A percentile compares a stretch with the other conserved stretches of the same genome.
Evolutionary conservation across 2,329 filamentous ascomycete species (phyloP).

Genomic region (Chrysosphaeria jannelii): DNA sequence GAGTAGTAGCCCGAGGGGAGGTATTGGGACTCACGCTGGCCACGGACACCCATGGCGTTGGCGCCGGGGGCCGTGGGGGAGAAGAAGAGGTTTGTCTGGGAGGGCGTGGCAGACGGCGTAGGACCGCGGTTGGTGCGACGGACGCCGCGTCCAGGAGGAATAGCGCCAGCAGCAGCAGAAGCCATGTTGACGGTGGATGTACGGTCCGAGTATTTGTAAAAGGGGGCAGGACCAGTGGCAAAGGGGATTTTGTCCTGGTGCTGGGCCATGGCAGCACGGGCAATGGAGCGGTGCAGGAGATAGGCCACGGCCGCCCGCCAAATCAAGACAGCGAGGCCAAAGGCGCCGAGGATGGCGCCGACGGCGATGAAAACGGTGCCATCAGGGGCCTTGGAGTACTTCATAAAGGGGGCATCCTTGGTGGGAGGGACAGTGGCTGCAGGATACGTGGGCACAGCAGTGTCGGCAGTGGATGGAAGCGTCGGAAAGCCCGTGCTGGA

Average conservation of each 20-base stretch:
- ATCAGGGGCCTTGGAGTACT: slow-evolving; percentile 55
- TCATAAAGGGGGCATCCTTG: slow-evolving; percentile 68
- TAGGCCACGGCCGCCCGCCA: slow-evolving; percentile 78
- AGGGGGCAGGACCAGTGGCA: slow-evolving; percentile 21
- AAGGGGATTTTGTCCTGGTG: slow-evolving; percentile 42
- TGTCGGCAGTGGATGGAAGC: slow-evolving; percentile 11
- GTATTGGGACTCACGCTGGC: slow-evolving; percentile 44
- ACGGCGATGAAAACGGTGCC: slow-evolving; percentile 93
- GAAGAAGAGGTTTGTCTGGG: slow-evolving; percentile 60
- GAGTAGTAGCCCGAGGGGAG: slow-evolving; percentile 82
- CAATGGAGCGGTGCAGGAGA: slow-evolving; percentile 73
- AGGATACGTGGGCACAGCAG: slow-evolving; percentile 26
- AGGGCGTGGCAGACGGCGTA: slow-evolving; percentile 23
- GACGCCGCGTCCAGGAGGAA: slow-evolving; percentile 15
- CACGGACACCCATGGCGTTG: slow-evolving; percentile 18
- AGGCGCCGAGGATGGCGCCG: slow-evolving; percentile 58
- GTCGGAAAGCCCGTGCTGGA: slow-evolving; percentile 10
- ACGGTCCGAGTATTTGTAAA: slow-evolving; percentile 33
- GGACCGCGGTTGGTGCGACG: slow-evolving; percentile 21
- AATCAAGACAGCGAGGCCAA: slow-evolving; percentile 50
- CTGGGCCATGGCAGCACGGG: slow-evolving; percentile 51
- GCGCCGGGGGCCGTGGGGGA: slow-evolving; percentile 68
- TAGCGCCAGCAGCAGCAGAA: slow-evolving; percentile 9
- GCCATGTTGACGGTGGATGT: slow-evolving; percentile 20
- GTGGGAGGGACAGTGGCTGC: slow-evolving; percentile 56